A percentile compares a stretch with the other conserved stretches of the same genome.
phyloP scores from a whole-genome alignment of 2,329 filamentous ascomycete species.

The Paracorniculantispora psalliotae region DNA sequence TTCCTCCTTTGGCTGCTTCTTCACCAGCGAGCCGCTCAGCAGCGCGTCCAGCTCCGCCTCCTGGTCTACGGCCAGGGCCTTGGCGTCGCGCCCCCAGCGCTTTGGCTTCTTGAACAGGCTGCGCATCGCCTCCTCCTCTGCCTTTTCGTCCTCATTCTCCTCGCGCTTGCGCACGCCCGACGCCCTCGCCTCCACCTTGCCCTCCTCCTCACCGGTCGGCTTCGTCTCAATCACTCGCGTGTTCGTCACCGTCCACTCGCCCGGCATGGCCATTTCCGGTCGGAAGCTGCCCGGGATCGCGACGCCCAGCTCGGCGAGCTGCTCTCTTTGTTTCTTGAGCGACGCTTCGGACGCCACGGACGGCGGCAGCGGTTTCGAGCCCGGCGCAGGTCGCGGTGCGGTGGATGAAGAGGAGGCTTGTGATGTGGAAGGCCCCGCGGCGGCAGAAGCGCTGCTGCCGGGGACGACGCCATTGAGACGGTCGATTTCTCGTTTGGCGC shows the following conservation, averaged over 20 bases:
- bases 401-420: background rate
- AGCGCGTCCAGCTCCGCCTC: constrained; percentile 60
- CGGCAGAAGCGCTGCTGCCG: constrained; percentile 30
- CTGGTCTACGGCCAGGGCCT: constrained; percentile 41
- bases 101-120: constrained; percentile 56
- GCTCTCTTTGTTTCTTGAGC: constrained; percentile 76
- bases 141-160: constrained; percentile 54
- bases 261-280: constrained; percentile 77
- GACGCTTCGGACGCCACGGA: constrained; percentile 51
- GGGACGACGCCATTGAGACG: constrained; percentile 73
- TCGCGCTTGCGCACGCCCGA: constrained; percentile 60
- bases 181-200: constrained; percentile 42
- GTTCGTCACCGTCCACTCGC: constrained; percentile 76
- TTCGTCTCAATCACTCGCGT: constrained; percentile 52
- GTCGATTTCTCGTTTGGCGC: constrained; percentile 78
- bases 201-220: constrained; percentile 31
- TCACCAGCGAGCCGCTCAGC: constrained; percentile 34
- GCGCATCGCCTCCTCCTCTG: constrained; percentile 54
- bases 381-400: constrained; percentile 6
- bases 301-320: constrained; percentile 83
- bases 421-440: constrained; percentile 16
- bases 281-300: constrained; percentile 74
- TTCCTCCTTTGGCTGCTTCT: constrained; percentile 18
- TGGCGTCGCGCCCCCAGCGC: constrained; percentile 50
- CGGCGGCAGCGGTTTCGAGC: constrained; percentile 13